Percentiles rank a stretch among this genome's conserved stretches.
Conservation (phyloP, 192 early-diverging fungal species). For the Rhizophagus clarus region DNA sequence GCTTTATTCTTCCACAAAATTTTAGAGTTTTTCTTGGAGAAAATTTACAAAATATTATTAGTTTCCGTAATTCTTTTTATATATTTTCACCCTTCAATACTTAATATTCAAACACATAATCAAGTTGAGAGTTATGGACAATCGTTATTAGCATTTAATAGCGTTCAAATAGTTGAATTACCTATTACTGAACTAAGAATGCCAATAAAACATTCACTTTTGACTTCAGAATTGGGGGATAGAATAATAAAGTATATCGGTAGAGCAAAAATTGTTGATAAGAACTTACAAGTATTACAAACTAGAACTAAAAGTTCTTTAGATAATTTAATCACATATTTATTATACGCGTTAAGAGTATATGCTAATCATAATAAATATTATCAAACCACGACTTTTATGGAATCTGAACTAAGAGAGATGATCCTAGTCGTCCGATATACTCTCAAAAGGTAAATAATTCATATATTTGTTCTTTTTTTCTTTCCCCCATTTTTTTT, state of each 20-base stretch:
- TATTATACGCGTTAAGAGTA: constrained; percentile 39
- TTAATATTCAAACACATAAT: too few species aligned
- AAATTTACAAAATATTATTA: too few species aligned
- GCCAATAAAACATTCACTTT: constrained; percentile 47
- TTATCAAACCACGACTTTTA: constrained; percentile 34
- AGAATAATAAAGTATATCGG: constrained; percentile 42
- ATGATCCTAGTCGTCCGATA: neutral
- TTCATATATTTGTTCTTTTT: neutral
- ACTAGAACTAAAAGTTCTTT: constrained; percentile 48
- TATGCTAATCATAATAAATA: constrained; percentile 36
- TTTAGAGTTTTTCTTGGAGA: too few species aligned
- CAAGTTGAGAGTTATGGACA: too few species aligned
- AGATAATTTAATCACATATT: constrained; percentile 54
- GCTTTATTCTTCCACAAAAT: too few species aligned
- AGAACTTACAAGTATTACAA: constrained; percentile 49
- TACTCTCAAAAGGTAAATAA: constrained; percentile 35
- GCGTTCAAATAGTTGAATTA: constrained; percentile 48
- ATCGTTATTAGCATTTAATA: constrained; percentile 38
- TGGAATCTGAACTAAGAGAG: neutral
- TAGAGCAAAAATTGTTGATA: constrained; percentile 39
- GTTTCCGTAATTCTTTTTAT: too few species aligned
- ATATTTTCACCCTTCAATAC: too few species aligned
- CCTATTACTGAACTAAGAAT: constrained; percentile 52
- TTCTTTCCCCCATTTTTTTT: constrained; percentile 21
- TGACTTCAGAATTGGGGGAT: constrained; percentile 39